phyloP scores from a whole-genome alignment of 2,329 filamentous ascomycete species.

The Tothia fuscella region DNA sequence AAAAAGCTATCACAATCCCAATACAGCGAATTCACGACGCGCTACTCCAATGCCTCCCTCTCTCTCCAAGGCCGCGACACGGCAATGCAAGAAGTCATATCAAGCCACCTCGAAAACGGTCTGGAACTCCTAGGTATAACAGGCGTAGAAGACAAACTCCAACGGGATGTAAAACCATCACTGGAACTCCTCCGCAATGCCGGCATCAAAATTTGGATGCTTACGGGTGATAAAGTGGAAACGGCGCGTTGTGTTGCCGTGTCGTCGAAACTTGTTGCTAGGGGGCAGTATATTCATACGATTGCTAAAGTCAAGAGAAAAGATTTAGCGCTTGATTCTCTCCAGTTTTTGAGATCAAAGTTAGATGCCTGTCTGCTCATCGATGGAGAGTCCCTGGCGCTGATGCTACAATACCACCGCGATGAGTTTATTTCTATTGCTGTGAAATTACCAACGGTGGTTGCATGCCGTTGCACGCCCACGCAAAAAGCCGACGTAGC shows the following conservation, averaged over 20 bases:
- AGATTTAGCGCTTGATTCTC: constrained; percentile 72
- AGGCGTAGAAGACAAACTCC: constrained; percentile 92
- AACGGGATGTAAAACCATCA: constrained; percentile 89
- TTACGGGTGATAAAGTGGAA: constrained; percentile 97
- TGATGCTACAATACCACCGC: constrained; percentile 74
- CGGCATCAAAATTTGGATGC: constrained; percentile 99
- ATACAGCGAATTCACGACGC: constrained; percentile 66
- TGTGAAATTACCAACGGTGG: constrained; percentile 77
- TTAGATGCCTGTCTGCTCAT: constrained; percentile 80
- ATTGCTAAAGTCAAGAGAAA: constrained; percentile 75
- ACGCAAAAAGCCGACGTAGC: constrained; percentile 96
- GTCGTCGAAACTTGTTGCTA: constrained; percentile 81
- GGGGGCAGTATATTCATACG: constrained; percentile 93
- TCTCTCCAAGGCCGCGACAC: constrained; percentile 68
- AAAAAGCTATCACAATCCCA: constrained; percentile 68
- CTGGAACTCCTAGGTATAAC: constrained; percentile 94
- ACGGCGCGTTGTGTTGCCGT: constrained; percentile 94
- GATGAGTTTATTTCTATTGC: constrained; percentile 79
- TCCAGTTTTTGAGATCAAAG: constrained; percentile 81
- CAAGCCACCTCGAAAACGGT: constrained; percentile 71
- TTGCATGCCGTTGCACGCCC: constrained; percentile 92
- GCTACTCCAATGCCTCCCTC: constrained; percentile 69
- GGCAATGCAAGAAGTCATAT: constrained; percentile 69
- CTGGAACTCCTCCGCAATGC: constrained; percentile 91
- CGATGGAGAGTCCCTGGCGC: constrained; percentile 77